A percentile compares a stretch with the other conserved stretches of the same genome.
phyloP scores from a whole-genome alignment of 2,329 filamentous ascomycete genomes.

The Fusarium foetens region DNA sequence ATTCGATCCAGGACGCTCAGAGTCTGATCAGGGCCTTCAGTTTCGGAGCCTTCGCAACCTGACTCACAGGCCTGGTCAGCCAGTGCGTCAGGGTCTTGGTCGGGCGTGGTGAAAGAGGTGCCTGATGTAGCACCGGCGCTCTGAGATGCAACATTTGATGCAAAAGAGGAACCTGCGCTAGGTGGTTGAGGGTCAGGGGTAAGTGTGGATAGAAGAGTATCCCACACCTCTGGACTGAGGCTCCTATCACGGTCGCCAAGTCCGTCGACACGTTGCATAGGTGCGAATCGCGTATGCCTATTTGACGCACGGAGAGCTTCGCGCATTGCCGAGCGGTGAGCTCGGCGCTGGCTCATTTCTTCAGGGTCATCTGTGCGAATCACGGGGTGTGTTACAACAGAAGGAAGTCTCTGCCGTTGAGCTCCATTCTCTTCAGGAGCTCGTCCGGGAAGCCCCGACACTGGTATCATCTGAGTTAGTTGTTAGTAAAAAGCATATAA shows the following conservation, averaged over 20 bases:
- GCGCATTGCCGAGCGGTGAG: not conserved
- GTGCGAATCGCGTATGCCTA: constrained; percentile 5
- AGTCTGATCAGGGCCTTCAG: constrained; percentile 61
- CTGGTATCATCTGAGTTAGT: constrained; percentile 16
- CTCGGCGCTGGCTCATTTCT: not conserved
- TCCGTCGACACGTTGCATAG: constrained; percentile 65
- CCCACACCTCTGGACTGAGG: constrained; percentile 82
- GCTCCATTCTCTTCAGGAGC: not conserved
- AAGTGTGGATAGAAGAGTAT: constrained; percentile 81
- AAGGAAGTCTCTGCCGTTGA: not conserved
- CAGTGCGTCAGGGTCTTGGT: constrained; percentile 47
- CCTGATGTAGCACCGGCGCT: constrained; percentile 57
- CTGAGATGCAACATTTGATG: constrained; percentile 64
- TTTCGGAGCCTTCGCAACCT: constrained; percentile 65
- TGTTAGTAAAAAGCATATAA: constrained; percentile 1
- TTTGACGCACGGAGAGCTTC: not conserved
- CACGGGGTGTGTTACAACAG: constrained; percentile 3
- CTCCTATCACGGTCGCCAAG: constrained; percentile 87
- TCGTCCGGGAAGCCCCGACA: not conserved
- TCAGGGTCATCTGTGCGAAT: not conserved
- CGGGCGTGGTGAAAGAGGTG: constrained; percentile 51
- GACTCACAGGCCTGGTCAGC: constrained; percentile 61
- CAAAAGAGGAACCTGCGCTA: constrained; percentile 84
- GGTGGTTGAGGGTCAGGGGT: constrained; percentile 84
- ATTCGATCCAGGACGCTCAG: constrained; percentile 35